A percentile compares a stretch with the other conserved stretches of the same genome.
Conservation (phyloP, 2,329 filamentous ascomycete species). For the Xylariaceae sp. region DNA sequence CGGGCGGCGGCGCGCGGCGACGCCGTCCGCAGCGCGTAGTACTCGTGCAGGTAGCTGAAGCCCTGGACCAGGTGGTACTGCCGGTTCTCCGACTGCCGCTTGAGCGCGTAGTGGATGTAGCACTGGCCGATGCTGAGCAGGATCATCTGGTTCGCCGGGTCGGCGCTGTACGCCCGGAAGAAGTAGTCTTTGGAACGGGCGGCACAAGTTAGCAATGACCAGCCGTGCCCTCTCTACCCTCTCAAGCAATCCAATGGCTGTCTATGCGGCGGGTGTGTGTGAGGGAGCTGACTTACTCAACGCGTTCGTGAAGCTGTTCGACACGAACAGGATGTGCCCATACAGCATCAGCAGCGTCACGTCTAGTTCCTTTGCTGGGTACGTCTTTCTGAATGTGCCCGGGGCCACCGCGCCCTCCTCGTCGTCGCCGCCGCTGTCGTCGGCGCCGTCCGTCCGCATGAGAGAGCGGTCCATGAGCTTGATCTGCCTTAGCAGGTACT, state of each 20-base stretch:
- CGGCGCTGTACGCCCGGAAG: conserved; percentile 65
- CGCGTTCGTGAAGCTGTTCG: conserved; percentile 74
- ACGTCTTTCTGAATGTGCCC: conserved; percentile 24
- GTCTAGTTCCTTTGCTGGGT: conserved; percentile 52
- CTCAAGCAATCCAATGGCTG: too few species aligned
- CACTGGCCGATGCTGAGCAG: conserved; percentile 74
- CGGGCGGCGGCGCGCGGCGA: conserved; percentile 32
- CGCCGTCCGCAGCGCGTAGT: conserved; percentile 52
- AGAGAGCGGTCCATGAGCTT: conserved; percentile 74
- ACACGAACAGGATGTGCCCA: conserved; percentile 79
- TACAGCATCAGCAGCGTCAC: conserved; percentile 80
- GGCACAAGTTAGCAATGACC: too few species aligned
- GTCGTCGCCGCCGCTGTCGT: conserved; percentile 32
- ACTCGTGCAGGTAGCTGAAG: conserved; percentile 69
- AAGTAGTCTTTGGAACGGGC: conserved; percentile 82
- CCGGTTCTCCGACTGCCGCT: conserved; percentile 81
- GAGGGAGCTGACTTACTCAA: conserved; percentile 53
- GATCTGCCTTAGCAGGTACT: conserved; percentile 85
- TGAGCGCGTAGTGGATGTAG: conserved; percentile 84
- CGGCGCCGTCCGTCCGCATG: conserved; percentile 35
- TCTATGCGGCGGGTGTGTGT: too few species aligned
- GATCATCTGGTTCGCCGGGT: conserved; percentile 69
- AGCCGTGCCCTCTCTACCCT: too few species aligned
- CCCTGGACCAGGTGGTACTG: conserved; percentile 85
- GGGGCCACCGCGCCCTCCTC: conserved; percentile 24